Evolutionary conservation across 169 alveolate species (phyloP).

Genomic region (Cryptosporidium baileyi): DNA sequence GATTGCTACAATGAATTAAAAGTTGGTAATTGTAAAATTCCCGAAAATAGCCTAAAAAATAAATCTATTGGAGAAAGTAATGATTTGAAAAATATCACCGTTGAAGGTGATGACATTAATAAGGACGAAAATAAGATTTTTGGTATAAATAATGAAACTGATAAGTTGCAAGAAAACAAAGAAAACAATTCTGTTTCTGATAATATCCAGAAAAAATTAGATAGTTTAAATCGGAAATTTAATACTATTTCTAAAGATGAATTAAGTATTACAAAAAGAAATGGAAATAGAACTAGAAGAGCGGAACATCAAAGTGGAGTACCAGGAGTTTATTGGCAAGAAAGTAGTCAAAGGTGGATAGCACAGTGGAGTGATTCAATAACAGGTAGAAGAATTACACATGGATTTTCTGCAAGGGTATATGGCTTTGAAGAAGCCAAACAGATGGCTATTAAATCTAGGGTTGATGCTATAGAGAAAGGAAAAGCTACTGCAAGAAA

Average conservation of each 20-base stretch:
- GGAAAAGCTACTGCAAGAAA: constrained; percentile 70
- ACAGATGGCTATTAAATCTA: constrained; percentile 68
- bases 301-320: constrained; percentile 69
- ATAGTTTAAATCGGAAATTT: not conserved
- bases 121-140: not conserved
- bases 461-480: constrained; percentile 62
- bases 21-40: not conserved
- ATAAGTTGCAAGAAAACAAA: not conserved
- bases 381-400: constrained; percentile 70
- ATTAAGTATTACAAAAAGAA: not conserved
- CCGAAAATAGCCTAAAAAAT: not conserved
- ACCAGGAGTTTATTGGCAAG: constrained; percentile 71
- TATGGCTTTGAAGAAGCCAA: constrained; percentile 69
- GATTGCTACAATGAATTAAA: not conserved
- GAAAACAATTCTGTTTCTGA: not conserved
- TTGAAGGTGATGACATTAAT: not conserved
- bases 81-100: not conserved
- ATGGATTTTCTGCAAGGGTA: constrained; percentile 67
- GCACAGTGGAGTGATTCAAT: constrained; percentile 69
- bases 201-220: not conserved
- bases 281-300: constrained; percentile 22
- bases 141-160: constrained; percentile 1
- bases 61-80: not conserved
- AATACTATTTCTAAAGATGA: not conserved
- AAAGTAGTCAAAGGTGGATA: constrained; percentile 68